A percentile compares a stretch with the other conserved stretches of the same genome.
These are phyloP conservation scores for Mallotus nudiflorus DNA, from an alignment of 345 rosid genomes.

Conservation along the genomic window DNA sequence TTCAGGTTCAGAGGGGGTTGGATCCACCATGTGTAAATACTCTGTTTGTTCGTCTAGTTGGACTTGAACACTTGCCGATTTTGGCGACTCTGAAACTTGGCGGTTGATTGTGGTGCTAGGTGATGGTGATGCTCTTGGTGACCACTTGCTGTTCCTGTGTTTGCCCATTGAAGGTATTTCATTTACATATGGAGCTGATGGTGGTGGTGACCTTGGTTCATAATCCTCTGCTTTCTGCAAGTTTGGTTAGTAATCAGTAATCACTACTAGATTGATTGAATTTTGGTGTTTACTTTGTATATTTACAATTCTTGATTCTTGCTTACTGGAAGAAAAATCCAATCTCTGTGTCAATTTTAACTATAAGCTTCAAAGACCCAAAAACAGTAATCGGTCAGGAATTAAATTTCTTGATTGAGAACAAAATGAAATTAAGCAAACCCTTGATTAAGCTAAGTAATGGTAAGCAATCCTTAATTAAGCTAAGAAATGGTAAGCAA, in stretches of 20 bases:
- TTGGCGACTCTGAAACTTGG: slow-evolving; percentile 26
- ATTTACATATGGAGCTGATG: slow-evolving; percentile 20
- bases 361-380: too few species aligned
- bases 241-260: slow-evolving; percentile 8
- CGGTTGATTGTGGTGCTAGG: slow-evolving; percentile 20
- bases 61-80: slow-evolving; percentile 23
- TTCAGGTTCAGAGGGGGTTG: slow-evolving; percentile 22
- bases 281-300: neutral
- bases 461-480: too few species aligned
- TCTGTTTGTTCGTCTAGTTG: slow-evolving; percentile 20
- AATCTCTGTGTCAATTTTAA: neutral
- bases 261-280: slow-evolving; percentile 10
- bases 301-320: too few species aligned
- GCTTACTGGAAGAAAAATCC: neutral
- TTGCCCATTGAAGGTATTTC: slow-evolving; percentile 15
- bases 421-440: neutral
- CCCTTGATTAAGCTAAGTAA: neutral
- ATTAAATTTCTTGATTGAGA: too few species aligned
- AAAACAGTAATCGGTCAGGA: too few species aligned
- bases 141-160: slow-evolving; percentile 20
- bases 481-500: too few species aligned
- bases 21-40: slow-evolving; percentile 14
- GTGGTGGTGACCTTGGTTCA: slow-evolving; percentile 20
- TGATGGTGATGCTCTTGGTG: slow-evolving; percentile 28
- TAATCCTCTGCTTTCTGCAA: slow-evolving; percentile 28